Evolutionary conservation across 768 basidiomycete species (phyloP), one percentile per base, ranked within the genome.

Genomic region (Mycena latifolia): DNA sequence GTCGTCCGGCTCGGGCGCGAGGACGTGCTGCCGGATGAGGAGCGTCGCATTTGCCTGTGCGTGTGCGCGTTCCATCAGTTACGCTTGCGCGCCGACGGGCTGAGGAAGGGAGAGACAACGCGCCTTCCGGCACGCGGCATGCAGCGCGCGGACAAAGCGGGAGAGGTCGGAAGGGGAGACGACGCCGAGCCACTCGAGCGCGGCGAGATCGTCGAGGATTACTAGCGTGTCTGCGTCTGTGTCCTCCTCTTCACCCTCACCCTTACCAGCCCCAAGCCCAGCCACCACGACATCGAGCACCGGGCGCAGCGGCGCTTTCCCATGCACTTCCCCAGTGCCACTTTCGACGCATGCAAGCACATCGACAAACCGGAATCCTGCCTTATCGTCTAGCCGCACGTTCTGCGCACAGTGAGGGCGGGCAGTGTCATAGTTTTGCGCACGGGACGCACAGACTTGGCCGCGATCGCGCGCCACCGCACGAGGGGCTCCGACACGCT

Each of bases 161-260:
- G 76, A 77, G 39, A 93, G 71, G 24, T 89, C 89, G 9, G 82
- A 62, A 0, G 74, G 20, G 10, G 41, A 61, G 3, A 87, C 74
- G 61, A 86, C 79, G 2, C 92, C 93, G 20, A 90, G 85, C 92
- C 92, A 94, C 71, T 91, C 86, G 1, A 94, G 81, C 43, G 85
- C 80, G 0, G 89, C 76, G 46, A 92, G 78, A 58, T 92, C 91
- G 66, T 94, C 93, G n/a, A 94, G 71, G 47, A 94, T 85, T 24
- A 94, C 80, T 15, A 92, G 76, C 12, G 72, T 56, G 10, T 72
- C 71, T n/a, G n/a, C n/a, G n/a, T n/a, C n/a, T n/a, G n/a, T n/a
- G n/a, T n/a, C n/a, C n/a, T n/a, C n/a, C n/a, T n/a, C n/a, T n/a
- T n/a, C n/a, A n/a, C n/a, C n/a, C n/a, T n/a, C n/a, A n/a, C n/a